phyloP scores from a whole-genome alignment of 2,329 filamentous ascomycete genomes.

The Pyricularia sp. region DNA sequence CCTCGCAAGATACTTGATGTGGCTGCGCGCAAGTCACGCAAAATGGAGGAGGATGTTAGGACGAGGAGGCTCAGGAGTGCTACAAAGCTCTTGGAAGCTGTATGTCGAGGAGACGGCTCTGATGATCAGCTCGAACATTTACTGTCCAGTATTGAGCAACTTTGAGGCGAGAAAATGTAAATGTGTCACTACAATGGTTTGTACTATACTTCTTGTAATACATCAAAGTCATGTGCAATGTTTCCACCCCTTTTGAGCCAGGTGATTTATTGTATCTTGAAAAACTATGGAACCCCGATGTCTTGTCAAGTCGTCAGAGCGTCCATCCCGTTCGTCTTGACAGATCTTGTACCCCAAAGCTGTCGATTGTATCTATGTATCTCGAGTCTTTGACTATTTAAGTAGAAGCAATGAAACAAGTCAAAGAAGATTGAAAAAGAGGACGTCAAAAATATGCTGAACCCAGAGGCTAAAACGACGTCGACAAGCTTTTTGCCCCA shows the following conservation, averaged over 20 bases:
- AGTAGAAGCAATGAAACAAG: not conserved
- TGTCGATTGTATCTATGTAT: not conserved
- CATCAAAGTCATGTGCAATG: not conserved
- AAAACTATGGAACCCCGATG: not conserved
- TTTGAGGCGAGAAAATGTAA: slow-evolving; percentile 21
- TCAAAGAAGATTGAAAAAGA: not conserved
- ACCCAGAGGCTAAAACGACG: not conserved
- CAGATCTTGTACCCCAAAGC: not conserved
- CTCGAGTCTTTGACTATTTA: not conserved
- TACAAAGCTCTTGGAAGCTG: slow-evolving; percentile 25
- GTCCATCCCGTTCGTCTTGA: not conserved
- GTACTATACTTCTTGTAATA: not conserved
- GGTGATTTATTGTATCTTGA: not conserved
- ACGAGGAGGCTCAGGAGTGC: slow-evolving; percentile 45
- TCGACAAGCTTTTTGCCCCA: not conserved
- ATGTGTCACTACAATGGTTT: not conserved
- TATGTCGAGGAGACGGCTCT: slow-evolving; percentile 19
- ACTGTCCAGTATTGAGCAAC: slow-evolving; percentile 43
- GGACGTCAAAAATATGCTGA: not conserved
- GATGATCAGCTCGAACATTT: slow-evolving; percentile 37
- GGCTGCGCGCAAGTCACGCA: slow-evolving; percentile 63
- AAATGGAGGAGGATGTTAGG: slow-evolving; percentile 64
- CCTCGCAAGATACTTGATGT: slow-evolving; percentile 65
- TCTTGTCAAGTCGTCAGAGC: not conserved
- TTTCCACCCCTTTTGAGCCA: not conserved